These are phyloP conservation scores for Phlegmacium glaucopus DNA, from an alignment of 768 basidiomycete genomes.

Conservation along the genomic window DNA sequence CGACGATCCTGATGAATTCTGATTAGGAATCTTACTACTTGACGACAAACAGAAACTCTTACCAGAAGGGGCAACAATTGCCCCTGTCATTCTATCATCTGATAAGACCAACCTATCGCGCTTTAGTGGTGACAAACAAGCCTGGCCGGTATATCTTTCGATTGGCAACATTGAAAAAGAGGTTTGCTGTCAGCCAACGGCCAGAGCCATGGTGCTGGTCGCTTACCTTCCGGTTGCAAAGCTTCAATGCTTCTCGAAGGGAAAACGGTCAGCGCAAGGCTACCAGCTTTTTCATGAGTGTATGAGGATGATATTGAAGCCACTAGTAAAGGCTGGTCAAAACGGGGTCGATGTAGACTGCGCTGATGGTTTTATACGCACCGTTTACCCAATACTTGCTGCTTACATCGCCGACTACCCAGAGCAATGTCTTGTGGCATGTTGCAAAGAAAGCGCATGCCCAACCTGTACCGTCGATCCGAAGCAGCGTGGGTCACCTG, in stretches of 20 bases:
- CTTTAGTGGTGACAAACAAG: constrained; percentile 34
- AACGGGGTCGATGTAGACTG: constrained; percentile 27
- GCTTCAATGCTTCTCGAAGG: constrained; percentile 26
- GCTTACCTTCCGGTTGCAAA: constrained; percentile 39
- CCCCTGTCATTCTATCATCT: constrained; percentile 34
- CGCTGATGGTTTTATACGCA: constrained; percentile 28
- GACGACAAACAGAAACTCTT: constrained; percentile 11
- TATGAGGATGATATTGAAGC: constrained; percentile 11
- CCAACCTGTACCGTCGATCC: constrained; percentile 9
- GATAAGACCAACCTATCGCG: constrained; percentile 29
- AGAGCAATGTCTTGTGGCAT: constrained; percentile 34
- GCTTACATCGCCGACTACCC: constrained; percentile 37
- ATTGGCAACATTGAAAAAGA: constrained; percentile 35
- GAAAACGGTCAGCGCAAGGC: constrained; percentile 19
- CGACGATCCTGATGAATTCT: background rate
- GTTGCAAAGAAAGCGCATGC: constrained; percentile 20
- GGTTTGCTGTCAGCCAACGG: constrained; percentile 20
- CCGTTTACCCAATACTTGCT: constrained; percentile 33
- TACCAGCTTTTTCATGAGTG: constrained; percentile 35
- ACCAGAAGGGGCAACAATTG: constrained; percentile 22
- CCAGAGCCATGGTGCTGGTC: constrained; percentile 32
- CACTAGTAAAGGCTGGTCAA: constrained; percentile 24
- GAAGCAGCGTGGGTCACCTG: constrained; percentile 15
- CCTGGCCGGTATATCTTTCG: constrained; percentile 41
- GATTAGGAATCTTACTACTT: background rate